A percentile compares a stretch with the other conserved stretches of the same genome.
These are phyloP conservation scores for Cladophialophora carrionii DNA, from an alignment of 2,329 filamentous ascomycete genomes.

Conservation along the genomic window DNA sequence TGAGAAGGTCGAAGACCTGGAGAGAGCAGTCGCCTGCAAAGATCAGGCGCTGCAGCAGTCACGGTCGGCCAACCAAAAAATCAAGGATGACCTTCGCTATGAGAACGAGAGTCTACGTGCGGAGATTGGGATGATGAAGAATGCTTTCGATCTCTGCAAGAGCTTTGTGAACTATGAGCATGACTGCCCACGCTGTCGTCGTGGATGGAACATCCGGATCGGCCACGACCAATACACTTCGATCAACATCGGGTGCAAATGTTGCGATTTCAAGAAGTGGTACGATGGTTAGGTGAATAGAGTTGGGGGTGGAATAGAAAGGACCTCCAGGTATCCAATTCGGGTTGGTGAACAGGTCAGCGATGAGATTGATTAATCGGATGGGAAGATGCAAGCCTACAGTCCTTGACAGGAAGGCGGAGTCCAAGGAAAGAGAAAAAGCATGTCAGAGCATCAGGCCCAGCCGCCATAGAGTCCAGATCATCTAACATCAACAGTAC, in stretches of 20 bases:
- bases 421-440: not conserved
- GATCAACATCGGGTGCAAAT: constrained; percentile 6
- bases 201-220: constrained; percentile 11
- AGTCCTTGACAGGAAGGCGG: not conserved
- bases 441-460: not conserved
- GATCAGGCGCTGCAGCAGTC: constrained; percentile 8
- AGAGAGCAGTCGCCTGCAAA: not conserved
- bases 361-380: not conserved
- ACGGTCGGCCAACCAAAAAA: constrained; percentile 13
- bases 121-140: constrained; percentile 1
- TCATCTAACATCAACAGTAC: not conserved
- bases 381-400: not conserved
- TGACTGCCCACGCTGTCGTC: constrained; percentile 7
- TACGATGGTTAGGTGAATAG: not conserved
- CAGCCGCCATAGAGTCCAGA: not conserved
- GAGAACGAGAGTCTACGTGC: constrained; percentile 6
- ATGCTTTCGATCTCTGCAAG: constrained; percentile 9
- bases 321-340: not conserved
- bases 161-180: constrained; percentile 6
- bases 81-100: constrained; percentile 13
- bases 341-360: not conserved
- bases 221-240: constrained; percentile 3
- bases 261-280: constrained; percentile 2
- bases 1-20: constrained; percentile 1
- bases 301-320: not conserved